phyloP scores from a whole-genome alignment of 306 rosid genomes.

The Quercus dentata region DNA sequence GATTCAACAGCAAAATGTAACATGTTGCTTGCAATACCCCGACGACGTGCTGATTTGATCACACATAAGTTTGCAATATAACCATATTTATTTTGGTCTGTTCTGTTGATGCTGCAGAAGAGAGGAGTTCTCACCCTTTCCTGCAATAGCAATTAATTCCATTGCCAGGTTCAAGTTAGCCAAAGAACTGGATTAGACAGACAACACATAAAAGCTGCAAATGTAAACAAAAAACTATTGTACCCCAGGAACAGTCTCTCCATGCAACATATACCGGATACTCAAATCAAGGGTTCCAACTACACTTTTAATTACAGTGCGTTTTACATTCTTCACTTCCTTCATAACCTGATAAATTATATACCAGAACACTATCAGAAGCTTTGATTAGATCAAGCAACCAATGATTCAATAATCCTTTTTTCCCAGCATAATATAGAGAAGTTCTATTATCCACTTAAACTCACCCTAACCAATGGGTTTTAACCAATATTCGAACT shows the following conservation, averaged over 20 bases:
- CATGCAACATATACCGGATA: conserved; percentile 59
- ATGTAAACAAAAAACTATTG: conserved; percentile 1
- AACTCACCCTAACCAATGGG: neutral
- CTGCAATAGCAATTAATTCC: conserved; percentile 32
- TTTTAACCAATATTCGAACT: conserved; percentile 11
- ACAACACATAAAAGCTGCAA: conserved; percentile 1
- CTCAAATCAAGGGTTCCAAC: conserved; percentile 93
- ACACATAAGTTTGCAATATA: conserved; percentile 86
- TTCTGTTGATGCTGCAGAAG: conserved; percentile 50
- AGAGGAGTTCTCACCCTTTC: conserved; percentile 61
- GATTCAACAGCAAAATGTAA: conserved; percentile 69
- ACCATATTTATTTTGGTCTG: conserved; percentile 56
- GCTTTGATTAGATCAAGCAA: neutral
- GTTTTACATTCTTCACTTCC: conserved; percentile 59
- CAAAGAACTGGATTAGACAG: conserved; percentile 13
- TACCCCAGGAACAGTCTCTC: conserved; percentile 97
- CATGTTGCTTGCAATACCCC: conserved; percentile 82
- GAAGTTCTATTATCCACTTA: neutral
- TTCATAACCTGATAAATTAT: conserved; percentile 71
- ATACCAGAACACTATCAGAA: conserved; percentile 31
- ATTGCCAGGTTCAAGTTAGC: conserved; percentile 5
- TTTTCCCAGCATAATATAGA: neutral
- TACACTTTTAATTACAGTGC: conserved; percentile 57
- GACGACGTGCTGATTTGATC: conserved; percentile 67
- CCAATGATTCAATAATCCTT: neutral